These are phyloP conservation scores for Solanum pimpinellifolium DNA, from an alignment of 257 asterid genomes.

Conservation along the genomic window DNA sequence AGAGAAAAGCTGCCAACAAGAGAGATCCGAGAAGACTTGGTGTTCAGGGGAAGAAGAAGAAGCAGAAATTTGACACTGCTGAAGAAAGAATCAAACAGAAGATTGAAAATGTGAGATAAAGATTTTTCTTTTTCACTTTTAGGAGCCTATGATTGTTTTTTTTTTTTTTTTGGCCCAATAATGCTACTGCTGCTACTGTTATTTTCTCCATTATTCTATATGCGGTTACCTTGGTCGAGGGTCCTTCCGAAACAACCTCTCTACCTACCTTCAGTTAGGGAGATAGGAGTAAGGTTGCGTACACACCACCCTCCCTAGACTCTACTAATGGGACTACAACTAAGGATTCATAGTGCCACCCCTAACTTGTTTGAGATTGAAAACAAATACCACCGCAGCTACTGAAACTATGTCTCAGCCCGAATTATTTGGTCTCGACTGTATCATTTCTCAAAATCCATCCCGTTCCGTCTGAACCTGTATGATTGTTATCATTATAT, in stretches of 20 bases:
- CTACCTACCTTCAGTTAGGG: background rate
- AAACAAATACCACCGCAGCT: background rate
- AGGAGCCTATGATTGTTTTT: background rate
- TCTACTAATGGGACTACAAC: background rate
- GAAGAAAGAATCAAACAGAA: constrained; percentile 81
- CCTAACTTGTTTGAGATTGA: no score
- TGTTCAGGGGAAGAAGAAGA: constrained; percentile 45
- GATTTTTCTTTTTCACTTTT: background rate
- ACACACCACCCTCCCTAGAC: background rate
- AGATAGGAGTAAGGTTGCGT: background rate
- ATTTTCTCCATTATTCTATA: background rate
- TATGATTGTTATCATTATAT: background rate
- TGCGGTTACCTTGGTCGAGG: background rate
- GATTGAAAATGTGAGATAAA: constrained; percentile 31
- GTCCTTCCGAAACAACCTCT: background rate
- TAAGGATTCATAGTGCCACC: background rate
- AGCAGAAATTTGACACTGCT: constrained; percentile 57
- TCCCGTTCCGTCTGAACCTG: background rate
- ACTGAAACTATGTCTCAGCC: background rate
- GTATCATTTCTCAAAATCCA: background rate
- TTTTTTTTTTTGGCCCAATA: background rate
- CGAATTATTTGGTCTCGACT: background rate
- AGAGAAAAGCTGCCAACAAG: constrained; percentile 70
- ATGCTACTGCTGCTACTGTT: background rate
- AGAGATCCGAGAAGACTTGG: constrained; percentile 41